Conservation (phyloP, 2,329 filamentous ascomycete genomes). For the Escovopsis sp. region DNA sequence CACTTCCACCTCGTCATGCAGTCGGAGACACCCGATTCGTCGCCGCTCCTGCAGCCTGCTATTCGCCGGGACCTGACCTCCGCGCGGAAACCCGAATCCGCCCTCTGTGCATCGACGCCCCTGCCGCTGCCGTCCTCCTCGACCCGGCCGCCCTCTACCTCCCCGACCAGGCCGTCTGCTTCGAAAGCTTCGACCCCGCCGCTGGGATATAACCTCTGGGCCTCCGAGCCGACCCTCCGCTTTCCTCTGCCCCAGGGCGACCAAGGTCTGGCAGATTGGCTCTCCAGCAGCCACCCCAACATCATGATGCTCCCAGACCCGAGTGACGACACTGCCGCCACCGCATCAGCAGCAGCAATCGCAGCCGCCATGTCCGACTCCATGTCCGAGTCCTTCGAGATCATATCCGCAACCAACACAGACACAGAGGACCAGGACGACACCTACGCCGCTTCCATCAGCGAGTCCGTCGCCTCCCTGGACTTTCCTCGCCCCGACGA, state of each 20-base stretch:
- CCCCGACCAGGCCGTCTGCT: too few species aligned
- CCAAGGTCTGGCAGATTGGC: constrained; percentile 41
- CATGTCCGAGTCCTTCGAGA: constrained; percentile 29
- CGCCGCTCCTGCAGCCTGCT: constrained; percentile 14
- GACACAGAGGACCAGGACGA: constrained; percentile 39
- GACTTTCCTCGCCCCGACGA: constrained; percentile 34
- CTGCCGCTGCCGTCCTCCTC: too few species aligned
- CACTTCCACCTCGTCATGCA: constrained; percentile 33
- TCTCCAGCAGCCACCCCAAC: constrained; percentile 40
- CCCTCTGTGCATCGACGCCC: constrained; percentile 6
- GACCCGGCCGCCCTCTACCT: too few species aligned
- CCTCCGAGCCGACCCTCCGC: constrained; percentile 34
- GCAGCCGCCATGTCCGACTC: constrained; percentile 40
- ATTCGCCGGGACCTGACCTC: constrained; percentile 14
- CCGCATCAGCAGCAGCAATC: too few species aligned
- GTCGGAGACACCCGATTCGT: constrained; percentile 19
- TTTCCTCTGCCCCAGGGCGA: constrained; percentile 42
- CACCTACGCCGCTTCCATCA: constrained; percentile 29
- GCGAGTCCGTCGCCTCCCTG: constrained; percentile 35
- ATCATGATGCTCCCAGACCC: constrained; percentile 34
- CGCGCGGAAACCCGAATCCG: constrained; percentile 11
- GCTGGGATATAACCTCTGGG: constrained; percentile 14
- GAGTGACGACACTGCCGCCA: constrained; percentile 32
- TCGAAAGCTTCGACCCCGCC: constrained; percentile 7
- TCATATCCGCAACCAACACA: constrained; percentile 29